A percentile compares a stretch with the other conserved stretches of the same genome.
phyloP scores from a whole-genome alignment of 345 rosid species.

The Arabidopsis thaliana region DNA sequence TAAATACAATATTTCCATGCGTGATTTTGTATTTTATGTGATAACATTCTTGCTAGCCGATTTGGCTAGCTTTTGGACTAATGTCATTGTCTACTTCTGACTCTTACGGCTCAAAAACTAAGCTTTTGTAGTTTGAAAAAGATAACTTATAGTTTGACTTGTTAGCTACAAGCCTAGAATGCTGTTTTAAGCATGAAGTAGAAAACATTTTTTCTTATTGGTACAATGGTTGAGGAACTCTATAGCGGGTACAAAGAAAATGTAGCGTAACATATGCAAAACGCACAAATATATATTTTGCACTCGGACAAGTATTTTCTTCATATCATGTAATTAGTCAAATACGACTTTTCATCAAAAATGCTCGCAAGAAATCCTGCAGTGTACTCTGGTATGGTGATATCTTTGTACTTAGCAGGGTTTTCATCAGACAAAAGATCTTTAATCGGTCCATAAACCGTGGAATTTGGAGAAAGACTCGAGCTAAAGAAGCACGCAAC shows the following conservation, averaged over 20 bases:
- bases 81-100: too few species aligned
- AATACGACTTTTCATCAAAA: constrained; percentile 4
- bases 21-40: too few species aligned
- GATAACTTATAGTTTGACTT: too few species aligned
- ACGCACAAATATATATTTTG: neutral
- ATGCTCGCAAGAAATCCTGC: constrained; percentile 8
- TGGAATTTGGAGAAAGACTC: constrained; percentile 16
- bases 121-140: too few species aligned
- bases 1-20: too few species aligned
- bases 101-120: too few species aligned
- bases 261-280: neutral
- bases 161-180: neutral
- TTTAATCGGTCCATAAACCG: constrained; percentile 36
- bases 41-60: too few species aligned
- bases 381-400: constrained; percentile 37
- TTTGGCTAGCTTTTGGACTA: too few species aligned
- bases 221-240: neutral
- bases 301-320: neutral
- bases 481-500: constrained; percentile 41
- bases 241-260: neutral
- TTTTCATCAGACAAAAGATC: constrained; percentile 30
- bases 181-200: neutral
- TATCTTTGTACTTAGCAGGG: constrained; percentile 23
- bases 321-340: constrained; percentile 13
- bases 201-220: neutral